Evolutionary conservation across 1,284 basidiomycete genomes (phyloP), one percentile per base, ranked within the genome.

Genomic region (Chondrostereum purpureum): DNA sequence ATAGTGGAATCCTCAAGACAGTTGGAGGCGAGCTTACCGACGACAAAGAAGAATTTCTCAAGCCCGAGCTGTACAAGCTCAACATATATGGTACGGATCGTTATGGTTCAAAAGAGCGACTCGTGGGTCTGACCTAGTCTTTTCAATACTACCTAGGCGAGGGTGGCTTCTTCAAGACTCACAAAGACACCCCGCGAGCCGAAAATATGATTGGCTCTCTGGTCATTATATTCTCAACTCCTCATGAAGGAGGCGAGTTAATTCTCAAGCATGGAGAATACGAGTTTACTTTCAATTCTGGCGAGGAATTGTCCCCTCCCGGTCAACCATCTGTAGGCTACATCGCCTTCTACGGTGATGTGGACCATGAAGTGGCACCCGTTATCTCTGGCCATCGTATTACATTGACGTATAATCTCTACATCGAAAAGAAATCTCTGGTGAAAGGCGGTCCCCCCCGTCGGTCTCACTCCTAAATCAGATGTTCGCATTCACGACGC

Each of bases 161-260:
- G 37, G 68, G 62, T 3, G 61, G 61, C 0, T 72, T 71, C 53
- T 72, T 70, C 60, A 69, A 68, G 43, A 39, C 64, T 0, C 69
- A 70, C 55, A 58, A 64, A 37, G 69, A 71, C 44, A 71, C 68
- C 0, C 67, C 68, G 3, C 61, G 62, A 2, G 51, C 54, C n/a
- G 49, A 58, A 13, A 56, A 54, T 12, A 72, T 70, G 69, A 67
- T 73, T 41, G 71, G 65, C n/a, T 73, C 72, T 2, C 66, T 73
- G 11, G 65, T 74, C 14, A 45, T 73, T 37, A 58, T 70, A 5
- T 63, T 63, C 48, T 67, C 67, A n/a, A 69, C 69, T 0, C 13
- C 53, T 0, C 67, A 75, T 45, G 58, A 65, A 48, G 70, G 72
- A 5, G 71, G 70, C 1, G 46, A 51, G 2, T 58, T 75, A 4